Percentiles rank a stretch among this genome's conserved stretches.
Evolutionary conservation across 306 rosid species (phyloP).

Genomic region (Rubus idaeus): DNA sequence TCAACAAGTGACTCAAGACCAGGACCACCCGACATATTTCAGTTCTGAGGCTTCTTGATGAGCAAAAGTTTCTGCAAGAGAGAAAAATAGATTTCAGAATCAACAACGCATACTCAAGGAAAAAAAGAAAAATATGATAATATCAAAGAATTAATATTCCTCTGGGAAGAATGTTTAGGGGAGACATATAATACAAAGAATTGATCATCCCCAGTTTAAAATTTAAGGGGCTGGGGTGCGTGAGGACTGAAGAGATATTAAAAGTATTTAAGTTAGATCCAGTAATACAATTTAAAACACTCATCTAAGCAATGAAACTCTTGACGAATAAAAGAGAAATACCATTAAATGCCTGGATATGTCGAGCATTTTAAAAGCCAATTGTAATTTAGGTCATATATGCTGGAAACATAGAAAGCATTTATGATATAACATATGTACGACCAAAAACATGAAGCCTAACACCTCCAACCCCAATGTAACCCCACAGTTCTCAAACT

Average conservation of each 20-base stretch:
- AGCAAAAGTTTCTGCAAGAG: slow-evolving; percentile 15
- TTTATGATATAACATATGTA: background rate
- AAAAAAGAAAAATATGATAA: background rate
- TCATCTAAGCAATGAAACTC: background rate
- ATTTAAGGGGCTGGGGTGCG: background rate
- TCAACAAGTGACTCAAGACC: slow-evolving; percentile 61
- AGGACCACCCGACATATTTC: slow-evolving; percentile 45
- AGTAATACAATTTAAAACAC: background rate
- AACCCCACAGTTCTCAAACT: background rate
- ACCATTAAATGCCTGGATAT: background rate
- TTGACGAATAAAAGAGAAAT: background rate
- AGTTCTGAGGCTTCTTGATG: slow-evolving; percentile 13
- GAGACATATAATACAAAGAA: background rate
- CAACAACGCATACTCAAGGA: background rate
- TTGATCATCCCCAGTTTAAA: background rate
- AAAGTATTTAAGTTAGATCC: background rate
- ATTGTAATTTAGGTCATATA: background rate
- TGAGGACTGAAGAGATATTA: background rate
- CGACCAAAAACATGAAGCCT: background rate
- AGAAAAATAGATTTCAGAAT: background rate
- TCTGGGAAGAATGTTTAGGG: background rate
- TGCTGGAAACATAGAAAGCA: background rate
- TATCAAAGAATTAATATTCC: background rate
- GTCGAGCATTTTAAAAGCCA: background rate
- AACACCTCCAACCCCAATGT: slow-evolving; percentile 1